Conservation (phyloP, 2,329 filamentous ascomycete species). For the Venturia asperata region DNA sequence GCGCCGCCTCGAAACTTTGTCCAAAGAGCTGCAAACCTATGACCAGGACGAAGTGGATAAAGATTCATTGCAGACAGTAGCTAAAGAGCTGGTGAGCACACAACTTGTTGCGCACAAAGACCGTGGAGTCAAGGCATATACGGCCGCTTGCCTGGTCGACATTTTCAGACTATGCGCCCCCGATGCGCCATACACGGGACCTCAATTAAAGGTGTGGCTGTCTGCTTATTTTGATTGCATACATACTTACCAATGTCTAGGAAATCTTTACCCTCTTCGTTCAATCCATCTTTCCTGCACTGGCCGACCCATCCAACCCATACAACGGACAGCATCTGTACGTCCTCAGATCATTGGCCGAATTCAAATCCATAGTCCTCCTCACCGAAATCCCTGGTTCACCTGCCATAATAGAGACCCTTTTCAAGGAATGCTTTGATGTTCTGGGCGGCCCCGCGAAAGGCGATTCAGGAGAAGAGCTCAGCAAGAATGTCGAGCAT, state of each 20-base stretch:
- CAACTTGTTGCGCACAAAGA: slow-evolving; percentile 89
- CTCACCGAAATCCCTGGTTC: slow-evolving; percentile 80
- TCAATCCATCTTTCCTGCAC: slow-evolving; percentile 70
- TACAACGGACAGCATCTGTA: slow-evolving; percentile 94
- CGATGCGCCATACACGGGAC: slow-evolving; percentile 84
- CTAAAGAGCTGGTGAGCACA: slow-evolving; percentile 73
- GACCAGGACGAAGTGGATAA: slow-evolving; percentile 82
- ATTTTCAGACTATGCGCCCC: slow-evolving; percentile 89
- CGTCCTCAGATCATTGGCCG: slow-evolving; percentile 77
- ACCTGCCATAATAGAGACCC: slow-evolving; percentile 67
- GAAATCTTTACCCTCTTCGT: slow-evolving; percentile 91
- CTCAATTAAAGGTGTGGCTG: slow-evolving; percentile 71
- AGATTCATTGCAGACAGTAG: slow-evolving; percentile 74
- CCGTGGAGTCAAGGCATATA: slow-evolving; percentile 82
- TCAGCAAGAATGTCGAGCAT: slow-evolving; percentile 89
- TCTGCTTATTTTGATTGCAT: slow-evolving; percentile 17
- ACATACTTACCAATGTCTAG: slow-evolving; percentile 38
- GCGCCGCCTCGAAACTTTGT: slow-evolving; percentile 69
- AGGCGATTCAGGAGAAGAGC: slow-evolving; percentile 66
- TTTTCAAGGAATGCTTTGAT: slow-evolving; percentile 89
- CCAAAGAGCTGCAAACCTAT: slow-evolving; percentile 73
- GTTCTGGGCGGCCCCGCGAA: slow-evolving; percentile 75
- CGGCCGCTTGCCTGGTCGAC: slow-evolving; percentile 84
- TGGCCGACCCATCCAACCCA: slow-evolving; percentile 77
- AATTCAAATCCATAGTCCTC: slow-evolving; percentile 90